Evolutionary conservation across 106 monocot species (phyloP).

Genomic region (Hemerocallis citrina): DNA sequence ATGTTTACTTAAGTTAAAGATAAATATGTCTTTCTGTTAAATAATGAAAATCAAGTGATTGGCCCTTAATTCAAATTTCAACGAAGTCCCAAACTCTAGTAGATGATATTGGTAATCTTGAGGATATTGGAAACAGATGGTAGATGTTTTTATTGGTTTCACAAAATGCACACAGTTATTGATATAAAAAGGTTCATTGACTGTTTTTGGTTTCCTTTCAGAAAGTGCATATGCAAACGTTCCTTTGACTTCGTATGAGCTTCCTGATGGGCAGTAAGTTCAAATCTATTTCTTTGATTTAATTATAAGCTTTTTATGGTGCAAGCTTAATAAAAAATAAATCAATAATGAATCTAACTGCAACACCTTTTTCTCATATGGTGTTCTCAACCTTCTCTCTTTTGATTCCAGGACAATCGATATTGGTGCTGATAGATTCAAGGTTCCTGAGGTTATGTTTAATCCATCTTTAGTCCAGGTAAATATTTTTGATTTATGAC

Average conservation of each 20-base stretch:
- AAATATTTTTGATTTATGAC: neutral
- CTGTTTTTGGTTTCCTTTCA: conserved; percentile 24
- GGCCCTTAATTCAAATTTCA: no score
- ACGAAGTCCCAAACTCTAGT: no score
- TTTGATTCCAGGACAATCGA: conserved; percentile 97
- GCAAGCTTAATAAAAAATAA: neutral
- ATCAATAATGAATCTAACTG: neutral
- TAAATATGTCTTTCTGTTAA: neutral
- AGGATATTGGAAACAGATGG: neutral
- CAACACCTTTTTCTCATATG: neutral
- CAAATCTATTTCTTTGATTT: neutral
- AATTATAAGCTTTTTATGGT: neutral
- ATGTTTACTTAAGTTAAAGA: no score
- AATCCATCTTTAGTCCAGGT: conserved; percentile 92
- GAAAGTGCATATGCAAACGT: conserved; percentile 89
- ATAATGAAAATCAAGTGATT: neutral
- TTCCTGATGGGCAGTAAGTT: conserved; percentile 99
- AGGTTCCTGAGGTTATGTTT: conserved; percentile 92
- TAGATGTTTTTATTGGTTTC: neutral
- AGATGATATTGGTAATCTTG: no score
- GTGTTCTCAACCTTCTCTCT: no score
- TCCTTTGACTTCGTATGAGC: conserved; percentile 93
- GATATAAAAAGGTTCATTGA: neutral
- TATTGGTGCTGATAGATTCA: conserved; percentile 95
- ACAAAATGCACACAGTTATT: neutral